Base-by-base conservation (phyloP, 2,329 filamentous ascomycete species). In the Penicillium sp. region DNA sequence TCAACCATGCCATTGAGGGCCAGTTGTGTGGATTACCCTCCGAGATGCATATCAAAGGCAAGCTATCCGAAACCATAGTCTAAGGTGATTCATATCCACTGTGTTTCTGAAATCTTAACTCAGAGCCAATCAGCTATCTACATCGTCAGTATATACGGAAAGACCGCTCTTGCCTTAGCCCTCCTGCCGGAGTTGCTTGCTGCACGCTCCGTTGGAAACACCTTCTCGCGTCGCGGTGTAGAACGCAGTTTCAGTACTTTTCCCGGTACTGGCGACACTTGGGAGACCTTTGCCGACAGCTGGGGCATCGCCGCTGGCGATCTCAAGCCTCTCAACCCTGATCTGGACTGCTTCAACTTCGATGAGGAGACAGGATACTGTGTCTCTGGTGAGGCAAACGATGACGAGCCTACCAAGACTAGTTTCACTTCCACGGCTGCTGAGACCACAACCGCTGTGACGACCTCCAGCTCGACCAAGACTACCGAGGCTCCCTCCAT, bases 181-280 rank as follows among this genome's bases (percentile, higher is more conserved):
- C 43, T 55, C 3, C 29, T 57, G 7, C 39, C 50, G 5, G 45
- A 53, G 43, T 43, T 57, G 32, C 10, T 34, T 34, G 51, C 32
- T 48, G 50, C 50, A 47, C 45, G 45, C 45, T 47, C 45, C 45
- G 24, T 47, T 96, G 45, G 31, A n/a, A 36, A 47, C 38, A 14
- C 32, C 13, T 47, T 47, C 10, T 36, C 45, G 8, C 45, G 31
- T 47, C 45, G 45, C 7, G 29, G 45, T 24, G 47, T 54, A 22
- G 38, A 36, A 41, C 54, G 56, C 40, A 51, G n/a, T 44, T 48
- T 45, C 29, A 34, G 24, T n/a, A 41, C 24, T 54, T 29, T 51
- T 51, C 4, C 65, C 16, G 54, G 52, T 22, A 52, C 34, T 5
- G 65, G 65, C 16, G 67, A 65, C 54, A 68, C 67, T 22, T 71